Conservation (phyloP, 2,329 filamentous ascomycete species). For the Fusarium sp. region DNA sequence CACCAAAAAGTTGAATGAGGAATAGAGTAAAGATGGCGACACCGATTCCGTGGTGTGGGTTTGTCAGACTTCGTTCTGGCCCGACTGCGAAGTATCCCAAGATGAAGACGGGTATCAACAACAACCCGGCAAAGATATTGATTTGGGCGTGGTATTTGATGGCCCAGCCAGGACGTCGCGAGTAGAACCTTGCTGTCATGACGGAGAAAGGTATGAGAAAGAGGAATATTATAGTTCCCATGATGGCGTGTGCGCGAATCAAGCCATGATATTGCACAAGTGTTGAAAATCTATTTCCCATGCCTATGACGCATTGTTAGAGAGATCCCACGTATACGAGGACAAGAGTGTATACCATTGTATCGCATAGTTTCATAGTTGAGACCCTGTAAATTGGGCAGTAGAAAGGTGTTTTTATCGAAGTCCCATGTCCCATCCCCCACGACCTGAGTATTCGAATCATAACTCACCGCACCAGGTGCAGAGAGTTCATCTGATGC, state of each 20-base stretch:
- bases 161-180: conserved; percentile 71
- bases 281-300: conserved; percentile 84
- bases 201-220: conserved; percentile 82
- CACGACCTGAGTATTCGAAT: conserved; percentile 80
- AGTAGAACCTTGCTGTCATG: conserved; percentile 80
- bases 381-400: conserved; percentile 82
- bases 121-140: conserved; percentile 76
- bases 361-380: conserved; percentile 88
- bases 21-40: conserved; percentile 83
- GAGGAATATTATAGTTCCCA: conserved; percentile 82
- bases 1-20: conserved; percentile 79
- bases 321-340: neutral
- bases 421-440: conserved; percentile 90
- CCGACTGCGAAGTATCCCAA: conserved; percentile 86
- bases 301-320: conserved; percentile 67
- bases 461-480: conserved; percentile 80
- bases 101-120: conserved; percentile 80
- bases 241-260: conserved; percentile 78
- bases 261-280: conserved; percentile 79
- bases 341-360: conserved; percentile 72
- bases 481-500: conserved; percentile 74
- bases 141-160: conserved; percentile 82
- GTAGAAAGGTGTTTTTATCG: conserved; percentile 80
- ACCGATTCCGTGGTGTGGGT: conserved; percentile 89
- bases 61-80: conserved; percentile 78